These are phyloP conservation scores for Boechera retrofracta DNA, from an alignment of 345 rosid species.

Conservation along the genomic window DNA sequence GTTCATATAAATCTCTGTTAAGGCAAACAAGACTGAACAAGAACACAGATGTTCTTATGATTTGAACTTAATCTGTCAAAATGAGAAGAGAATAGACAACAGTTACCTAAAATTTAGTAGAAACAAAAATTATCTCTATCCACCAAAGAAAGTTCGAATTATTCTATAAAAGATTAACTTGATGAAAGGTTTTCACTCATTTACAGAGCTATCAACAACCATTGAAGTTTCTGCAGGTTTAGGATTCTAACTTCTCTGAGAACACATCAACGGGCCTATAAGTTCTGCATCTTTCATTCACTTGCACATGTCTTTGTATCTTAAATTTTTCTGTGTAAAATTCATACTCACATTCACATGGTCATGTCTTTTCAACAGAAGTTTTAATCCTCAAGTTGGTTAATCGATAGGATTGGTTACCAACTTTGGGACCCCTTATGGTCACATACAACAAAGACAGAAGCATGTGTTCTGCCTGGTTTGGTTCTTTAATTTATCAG, in stretches of 20 bases:
- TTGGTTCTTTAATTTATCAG: background rate
- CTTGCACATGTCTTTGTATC: too few relatives aligned
- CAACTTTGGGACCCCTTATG: constrained; percentile 14
- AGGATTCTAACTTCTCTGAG: background rate
- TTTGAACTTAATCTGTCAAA: background rate
- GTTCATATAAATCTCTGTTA: background rate
- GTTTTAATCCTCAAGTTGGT: constrained; percentile 15
- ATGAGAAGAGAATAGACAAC: too few relatives aligned
- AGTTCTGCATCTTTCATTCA: constrained; percentile 13
- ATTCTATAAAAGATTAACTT: too few relatives aligned
- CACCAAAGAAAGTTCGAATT: too few relatives aligned
- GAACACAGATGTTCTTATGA: background rate
- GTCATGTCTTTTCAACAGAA: background rate
- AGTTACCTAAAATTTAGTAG: too few relatives aligned
- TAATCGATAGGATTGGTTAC: background rate
- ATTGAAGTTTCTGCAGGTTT: background rate
- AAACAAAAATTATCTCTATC: too few relatives aligned
- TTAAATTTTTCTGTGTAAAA: too few relatives aligned
- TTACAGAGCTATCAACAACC: too few relatives aligned
- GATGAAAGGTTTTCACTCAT: too few relatives aligned
- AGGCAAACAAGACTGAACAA: too few relatives aligned
- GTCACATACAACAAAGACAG: constrained; percentile 3
- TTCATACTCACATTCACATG: constrained; percentile 20
- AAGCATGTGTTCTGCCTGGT: background rate
- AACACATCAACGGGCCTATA: background rate